Base-by-base conservation (phyloP, 768 basidiomycete genomes). In the Xerocomus potaroensis region DNA sequence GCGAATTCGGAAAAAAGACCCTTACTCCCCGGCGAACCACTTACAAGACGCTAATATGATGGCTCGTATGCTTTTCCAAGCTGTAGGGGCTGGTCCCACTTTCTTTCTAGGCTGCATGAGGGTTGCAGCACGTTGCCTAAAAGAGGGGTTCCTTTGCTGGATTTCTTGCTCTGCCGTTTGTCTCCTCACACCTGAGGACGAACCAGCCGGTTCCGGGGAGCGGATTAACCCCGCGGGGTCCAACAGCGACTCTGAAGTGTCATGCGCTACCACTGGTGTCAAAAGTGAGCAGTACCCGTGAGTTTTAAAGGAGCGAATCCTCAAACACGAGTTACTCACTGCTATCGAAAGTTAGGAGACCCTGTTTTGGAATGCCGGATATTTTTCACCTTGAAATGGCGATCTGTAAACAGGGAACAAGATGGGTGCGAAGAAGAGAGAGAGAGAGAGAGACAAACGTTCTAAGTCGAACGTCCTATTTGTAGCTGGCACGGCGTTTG, bases 41-140 rank as follows among this genome's bases (percentile, higher is more conserved):
- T 41, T 46, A 86, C 87, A 85, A 27, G 84, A 84, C 15, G 76
- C 70, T 8, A 65, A 26, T 7, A 83, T 12, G 40, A 87, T 78
- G 1, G 83, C 68, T 43, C 67, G 72, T 31, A 86, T 47, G 50
- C 83, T 80, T 30, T 65, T 34, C 42, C 70, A 51, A 16, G 72
- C 44, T 10, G 68, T 67, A 2, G 84, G 86, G 0, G 80, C 39
- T 1, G 65, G 51, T 0, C 69, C 78, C 10, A 65, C 23, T 49
- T 54, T 64, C 54, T 47, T 75, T 10, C 54, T 40, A 1, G 79
- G 78, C 0, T 50, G 54, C 4, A 75, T 36, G 54, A 79, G 57
- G 1, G 54, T 56, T 3, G 62, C 64, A 5, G 58, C 55, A 11
- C 51, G 56, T 3, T 53, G 30, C 0, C 61, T 61, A 43, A 50